Evolutionary conservation across 2,329 filamentous ascomycete species (phyloP), one percentile per base, ranked within the genome.

Genomic region (Talaromyces sp.): DNA sequence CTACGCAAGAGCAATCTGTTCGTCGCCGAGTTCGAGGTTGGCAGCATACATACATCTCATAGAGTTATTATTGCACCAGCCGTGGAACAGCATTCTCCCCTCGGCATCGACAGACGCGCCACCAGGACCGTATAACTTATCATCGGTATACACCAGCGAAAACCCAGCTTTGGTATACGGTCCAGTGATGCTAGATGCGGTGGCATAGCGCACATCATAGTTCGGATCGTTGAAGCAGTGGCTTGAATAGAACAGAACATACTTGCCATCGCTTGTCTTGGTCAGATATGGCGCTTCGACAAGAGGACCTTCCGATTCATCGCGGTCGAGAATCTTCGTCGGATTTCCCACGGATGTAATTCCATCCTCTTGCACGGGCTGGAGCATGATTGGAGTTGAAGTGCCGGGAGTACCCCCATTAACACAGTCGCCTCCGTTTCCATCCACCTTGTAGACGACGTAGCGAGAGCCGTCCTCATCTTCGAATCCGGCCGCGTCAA

Each of bases 401-500:
- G 73, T 68, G 2, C 73, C 64, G 0, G 76, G 75, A 1, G 68
- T 65, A n/a, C 73, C 61, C 63, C 80, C 82, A 63, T 80, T 78
- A 57, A 74, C 75, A 68, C 81, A 83, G 61, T 75, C 71, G 1
- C 81, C 81, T 42, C 79, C 79, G 72, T 89, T 89, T 42, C 87
- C 87, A 71, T 90, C 87, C 30, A 89, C 77, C 72, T 89, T 90
- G 76, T 87, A 90, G 9, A 84, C 74, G 5, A 89, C 78, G 68
- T 87, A 89, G 5, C 81, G 79, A 34, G 72, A 79, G 33, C 83
- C 83, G 51, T 81, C 79, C 10, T 71, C 69, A 68, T 89, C 87
- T 10, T 74, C 67, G 72, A 88, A 89, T 3, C 83, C 85, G 0
- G 83, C 77, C 0, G 87, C 77, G 67, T 90, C 87, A 67, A 89